Conservation (phyloP, 1,139 yeast genomes). For the Blastobotrys ciferrii region DNA sequence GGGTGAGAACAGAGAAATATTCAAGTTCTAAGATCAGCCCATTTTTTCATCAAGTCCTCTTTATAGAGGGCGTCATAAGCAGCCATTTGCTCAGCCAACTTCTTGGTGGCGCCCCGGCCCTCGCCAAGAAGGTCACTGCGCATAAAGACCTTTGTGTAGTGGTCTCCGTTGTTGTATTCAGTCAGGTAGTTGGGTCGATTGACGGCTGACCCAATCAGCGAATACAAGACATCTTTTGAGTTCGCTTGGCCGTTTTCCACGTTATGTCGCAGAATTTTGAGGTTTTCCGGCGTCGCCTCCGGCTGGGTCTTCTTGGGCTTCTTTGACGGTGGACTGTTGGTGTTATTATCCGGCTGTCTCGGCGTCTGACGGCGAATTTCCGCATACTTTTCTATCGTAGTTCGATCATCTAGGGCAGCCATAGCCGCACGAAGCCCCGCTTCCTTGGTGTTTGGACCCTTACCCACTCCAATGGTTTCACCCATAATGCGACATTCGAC, state of each 20-base stretch:
- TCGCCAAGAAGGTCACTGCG: conserved; percentile 21
- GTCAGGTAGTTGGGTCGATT: conserved; percentile 57
- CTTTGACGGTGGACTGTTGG: conserved; percentile 1
- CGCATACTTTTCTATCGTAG: conserved; percentile 62
- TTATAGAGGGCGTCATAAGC: conserved; percentile 25
- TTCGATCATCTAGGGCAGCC: conserved; percentile 60
- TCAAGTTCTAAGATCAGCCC: conserved; percentile 6
- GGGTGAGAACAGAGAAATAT: background rate
- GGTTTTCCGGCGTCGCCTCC: conserved; percentile 2
- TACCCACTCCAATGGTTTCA: conserved; percentile 54
- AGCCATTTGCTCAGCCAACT: conserved; percentile 26
- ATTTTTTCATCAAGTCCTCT: conserved; percentile 9
- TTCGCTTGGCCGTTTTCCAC: conserved; percentile 5
- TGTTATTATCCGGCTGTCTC: conserved; percentile 20
- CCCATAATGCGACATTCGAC: conserved; percentile 68
- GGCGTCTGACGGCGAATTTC: conserved; percentile 60
- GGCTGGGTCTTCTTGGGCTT: background rate
- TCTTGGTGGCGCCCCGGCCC: conserved; percentile 24
- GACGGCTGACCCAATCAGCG: conserved; percentile 74
- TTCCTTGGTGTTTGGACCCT: conserved; percentile 54
- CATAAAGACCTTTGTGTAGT: conserved; percentile 19
- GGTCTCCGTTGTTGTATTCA: conserved; percentile 12
- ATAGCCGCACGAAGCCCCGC: conserved; percentile 78
- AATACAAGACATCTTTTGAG: conserved; percentile 66
- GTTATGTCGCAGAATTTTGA: background rate